Percentiles rank a stretch among this genome's conserved stretches.
phyloP scores from a whole-genome alignment of 129 eudicot genomes.

The Centaurea solstitialis region DNA sequence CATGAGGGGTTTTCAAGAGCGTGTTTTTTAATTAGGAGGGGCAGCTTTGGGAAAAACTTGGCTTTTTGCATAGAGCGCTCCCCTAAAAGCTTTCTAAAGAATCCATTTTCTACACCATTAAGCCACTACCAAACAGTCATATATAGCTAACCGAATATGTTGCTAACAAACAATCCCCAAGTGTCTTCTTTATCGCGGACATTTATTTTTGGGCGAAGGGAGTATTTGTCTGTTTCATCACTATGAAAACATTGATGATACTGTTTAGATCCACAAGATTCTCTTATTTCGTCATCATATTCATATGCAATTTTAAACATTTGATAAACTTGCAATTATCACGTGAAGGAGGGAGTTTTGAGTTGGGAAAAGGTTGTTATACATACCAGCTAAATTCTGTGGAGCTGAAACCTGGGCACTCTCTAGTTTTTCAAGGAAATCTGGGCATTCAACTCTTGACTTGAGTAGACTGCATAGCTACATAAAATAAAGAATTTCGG shows the following conservation, averaged over 20 bases:
- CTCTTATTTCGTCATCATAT: neutral
- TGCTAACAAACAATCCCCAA: neutral
- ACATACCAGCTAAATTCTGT: conserved; percentile 57
- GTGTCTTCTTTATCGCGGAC: neutral
- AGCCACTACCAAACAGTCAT: no score
- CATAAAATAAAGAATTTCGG: conserved; percentile 9
- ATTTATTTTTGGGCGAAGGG: no score
- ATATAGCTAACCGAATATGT: no score
- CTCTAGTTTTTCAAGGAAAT: conserved; percentile 85
- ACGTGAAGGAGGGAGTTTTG: neutral
- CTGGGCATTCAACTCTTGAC: conserved; percentile 82
- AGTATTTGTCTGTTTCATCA: neutral
- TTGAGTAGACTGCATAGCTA: conserved; percentile 79
- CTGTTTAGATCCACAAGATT: conserved; percentile 5
- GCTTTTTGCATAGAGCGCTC: no score
- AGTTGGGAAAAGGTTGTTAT: neutral
- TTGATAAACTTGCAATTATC: neutral
- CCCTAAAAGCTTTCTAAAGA: no score
- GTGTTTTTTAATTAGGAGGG: no score
- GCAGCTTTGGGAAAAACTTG: no score
- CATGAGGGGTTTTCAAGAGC: no score
- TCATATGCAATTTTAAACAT: neutral
- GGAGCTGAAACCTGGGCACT: conserved; percentile 73
- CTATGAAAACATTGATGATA: neutral
- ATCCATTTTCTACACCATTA: no score